Percentiles rank a stretch among this genome's conserved stretches.
phyloP scores from a whole-genome alignment of 192 early-diverging fungal genomes.

The Diversispora eburnea region DNA sequence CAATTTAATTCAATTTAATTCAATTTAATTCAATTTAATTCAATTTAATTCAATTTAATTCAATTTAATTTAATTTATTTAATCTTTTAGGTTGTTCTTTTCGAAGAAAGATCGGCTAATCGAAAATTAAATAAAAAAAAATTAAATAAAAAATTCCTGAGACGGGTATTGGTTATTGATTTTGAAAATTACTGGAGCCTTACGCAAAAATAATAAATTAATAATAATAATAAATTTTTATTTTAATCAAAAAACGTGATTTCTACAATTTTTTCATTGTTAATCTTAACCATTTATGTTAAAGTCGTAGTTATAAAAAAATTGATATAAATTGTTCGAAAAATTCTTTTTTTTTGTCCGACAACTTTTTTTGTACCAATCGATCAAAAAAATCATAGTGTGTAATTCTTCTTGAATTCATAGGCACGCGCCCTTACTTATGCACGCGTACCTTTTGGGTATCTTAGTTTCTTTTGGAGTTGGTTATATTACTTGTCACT shows the following conservation, averaged over 20 bases:
- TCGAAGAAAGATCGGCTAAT: slow-evolving; percentile 74
- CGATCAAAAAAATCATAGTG: neutral
- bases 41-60: neutral
- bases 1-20: neutral
- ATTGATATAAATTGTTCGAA: too few relatives aligned
- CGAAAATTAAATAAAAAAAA: neutral
- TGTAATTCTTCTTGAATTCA: neutral
- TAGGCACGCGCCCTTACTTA: slow-evolving; percentile 12
- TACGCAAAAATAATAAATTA: too few relatives aligned
- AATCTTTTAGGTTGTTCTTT: slow-evolving; percentile 61
- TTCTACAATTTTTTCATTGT: too few relatives aligned
- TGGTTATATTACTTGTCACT: slow-evolving; percentile 29
- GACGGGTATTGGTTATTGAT: too few relatives aligned
- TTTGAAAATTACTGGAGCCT: too few relatives aligned
- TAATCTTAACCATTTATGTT: too few relatives aligned
- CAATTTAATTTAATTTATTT: neutral
- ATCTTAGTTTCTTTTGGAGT: slow-evolving; percentile 28
- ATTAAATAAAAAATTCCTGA: too few relatives aligned
- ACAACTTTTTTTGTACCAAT: too few relatives aligned
- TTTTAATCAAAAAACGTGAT: too few relatives aligned
- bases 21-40: neutral
- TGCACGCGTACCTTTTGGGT: slow-evolving; percentile 28
- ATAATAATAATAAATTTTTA: too few relatives aligned
- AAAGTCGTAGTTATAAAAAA: too few relatives aligned
- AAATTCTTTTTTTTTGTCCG: too few relatives aligned